phyloP scores from a whole-genome alignment of 331 rosid genomes.

The Malus hybrid region DNA sequence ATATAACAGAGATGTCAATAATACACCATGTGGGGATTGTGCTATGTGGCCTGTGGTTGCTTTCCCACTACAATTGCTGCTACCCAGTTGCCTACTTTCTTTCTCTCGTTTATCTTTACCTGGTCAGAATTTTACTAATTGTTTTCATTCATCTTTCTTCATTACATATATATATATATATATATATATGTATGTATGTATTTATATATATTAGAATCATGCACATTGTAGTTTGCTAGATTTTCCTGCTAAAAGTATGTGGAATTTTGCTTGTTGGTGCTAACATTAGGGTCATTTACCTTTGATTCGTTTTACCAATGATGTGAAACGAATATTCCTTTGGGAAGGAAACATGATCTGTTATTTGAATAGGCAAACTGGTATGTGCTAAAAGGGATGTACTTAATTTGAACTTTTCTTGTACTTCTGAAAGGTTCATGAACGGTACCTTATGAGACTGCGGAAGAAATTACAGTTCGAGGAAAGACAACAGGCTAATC shows the following conservation, averaged over 20 bases:
- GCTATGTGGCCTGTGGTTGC: conserved; percentile 50
- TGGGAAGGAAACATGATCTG: not conserved
- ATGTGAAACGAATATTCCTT: not conserved
- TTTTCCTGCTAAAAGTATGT: too few species aligned
- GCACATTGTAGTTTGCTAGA: too few species aligned
- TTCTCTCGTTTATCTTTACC: conserved; percentile 60
- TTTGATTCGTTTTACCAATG: not conserved
- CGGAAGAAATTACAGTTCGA: conserved; percentile 72
- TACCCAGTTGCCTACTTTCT: conserved; percentile 46
- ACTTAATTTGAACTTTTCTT: not conserved
- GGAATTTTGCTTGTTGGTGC: too few species aligned
- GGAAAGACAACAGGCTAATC: conserved; percentile 79
- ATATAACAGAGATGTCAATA: conserved; percentile 54
- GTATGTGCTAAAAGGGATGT: not conserved
- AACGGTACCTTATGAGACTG: conserved; percentile 57
- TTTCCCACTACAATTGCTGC: conserved; percentile 52
- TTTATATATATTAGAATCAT: too few species aligned
- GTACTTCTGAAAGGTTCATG: conserved; percentile 61
- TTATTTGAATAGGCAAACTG: not conserved
- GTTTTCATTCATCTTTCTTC: not conserved
- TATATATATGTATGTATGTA: too few species aligned
- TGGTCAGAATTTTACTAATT: conserved; percentile 36
- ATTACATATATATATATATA: not conserved
- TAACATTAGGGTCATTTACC: not conserved
- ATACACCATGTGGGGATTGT: conserved; percentile 73